Base-by-base conservation (phyloP, 371 early-diverging fungal species). In the Mycotypha africana region DNA sequence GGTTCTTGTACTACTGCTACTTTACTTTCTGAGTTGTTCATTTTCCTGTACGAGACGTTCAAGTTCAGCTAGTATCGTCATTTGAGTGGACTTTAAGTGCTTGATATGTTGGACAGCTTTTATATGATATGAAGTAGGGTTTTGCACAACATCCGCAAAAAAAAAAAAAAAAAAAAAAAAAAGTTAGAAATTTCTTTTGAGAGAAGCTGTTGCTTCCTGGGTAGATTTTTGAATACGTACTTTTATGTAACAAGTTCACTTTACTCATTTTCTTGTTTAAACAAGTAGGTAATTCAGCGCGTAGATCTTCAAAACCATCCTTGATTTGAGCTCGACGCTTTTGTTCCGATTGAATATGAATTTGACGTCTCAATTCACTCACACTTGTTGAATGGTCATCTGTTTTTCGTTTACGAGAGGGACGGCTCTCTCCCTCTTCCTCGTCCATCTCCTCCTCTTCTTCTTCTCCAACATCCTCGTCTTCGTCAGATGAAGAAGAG, bases 311-410 rank as follows among this genome's bases (percentile, higher is more conserved):
- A 58, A 72, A 72, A 4, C 73, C 72, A 51, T 71, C 73, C 40
- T 72, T 72, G 23, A 72, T 72, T 50, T 72, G 69, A 32, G 73
- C 69, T 20, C 74, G 64, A 43, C 74, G 64, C 44, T 67, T 73
- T 48, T 73, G 74, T 40, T 73, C 74, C 35, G 74, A 74, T 45
- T 74, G 74, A 44, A 74, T 74, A 47, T 74, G 74, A 35, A 74
- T 64, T 38, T 65, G 74, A 20, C 69, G 65, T 47, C 74, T 60
- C 28, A 69, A 38, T 32, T 74, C 74, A 32, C 62, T 55, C 3
- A 54, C 54, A 39, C n/a, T n/a, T n/a, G n/a, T n/a, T n/a, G n/a
- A n/a, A n/a, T n/a, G n/a, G n/a, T 52, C 51, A 52, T 48, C 52
- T 8, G 23, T 23, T 32, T 51, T 52, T 47, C 50, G 50, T 22